These are phyloP conservation scores for Rubroboletus satanas DNA, from an alignment of 768 basidiomycete genomes.

Conservation along the genomic window DNA sequence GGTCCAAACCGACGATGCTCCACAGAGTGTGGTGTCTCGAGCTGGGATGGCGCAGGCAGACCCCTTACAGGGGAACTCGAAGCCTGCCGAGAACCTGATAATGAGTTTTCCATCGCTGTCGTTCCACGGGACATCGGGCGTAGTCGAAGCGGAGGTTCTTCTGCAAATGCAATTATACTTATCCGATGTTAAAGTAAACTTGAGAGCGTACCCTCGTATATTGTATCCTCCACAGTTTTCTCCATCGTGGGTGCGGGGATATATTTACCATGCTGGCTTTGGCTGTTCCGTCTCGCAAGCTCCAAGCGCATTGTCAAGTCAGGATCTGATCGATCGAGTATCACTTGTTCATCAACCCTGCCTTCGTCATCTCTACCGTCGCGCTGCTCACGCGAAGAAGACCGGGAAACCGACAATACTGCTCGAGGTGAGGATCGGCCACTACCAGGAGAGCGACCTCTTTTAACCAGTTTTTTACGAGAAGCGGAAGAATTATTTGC, in stretches of 20 bases:
- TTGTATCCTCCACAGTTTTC: slow-evolving; percentile 55
- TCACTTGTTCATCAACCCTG: slow-evolving; percentile 38
- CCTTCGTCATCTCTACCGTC: slow-evolving; percentile 42
- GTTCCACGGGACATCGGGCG: slow-evolving; percentile 57
- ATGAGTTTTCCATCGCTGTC: slow-evolving; percentile 36
- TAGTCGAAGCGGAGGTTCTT: slow-evolving; percentile 54
- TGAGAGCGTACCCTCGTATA: slow-evolving; percentile 65
- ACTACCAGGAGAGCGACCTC: slow-evolving; percentile 40
- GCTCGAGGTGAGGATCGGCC: slow-evolving; percentile 35
- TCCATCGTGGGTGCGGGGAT: slow-evolving; percentile 41
- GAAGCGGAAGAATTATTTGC: slow-evolving; percentile 44
- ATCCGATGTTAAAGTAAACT: slow-evolving; percentile 2
- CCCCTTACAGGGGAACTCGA: slow-evolving; percentile 39
- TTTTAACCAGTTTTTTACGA: slow-evolving; percentile 45
- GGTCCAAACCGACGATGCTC: slow-evolving; percentile 70
- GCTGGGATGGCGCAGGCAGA: slow-evolving; percentile 33
- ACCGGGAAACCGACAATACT: slow-evolving; percentile 37
- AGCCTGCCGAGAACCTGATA: slow-evolving; percentile 46
- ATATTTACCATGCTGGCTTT: slow-evolving; percentile 59
- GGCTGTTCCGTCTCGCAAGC: slow-evolving; percentile 79
- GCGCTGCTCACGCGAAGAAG: slow-evolving; percentile 41
- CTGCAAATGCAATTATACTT: slow-evolving; percentile 31
- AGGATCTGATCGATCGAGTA: slow-evolving; percentile 64
- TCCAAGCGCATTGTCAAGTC: slow-evolving; percentile 77
- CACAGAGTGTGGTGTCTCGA: slow-evolving; percentile 44